phyloP scores from a whole-genome alignment of 371 early-diverging fungal species.

The Basidiobolus meristosporus region DNA sequence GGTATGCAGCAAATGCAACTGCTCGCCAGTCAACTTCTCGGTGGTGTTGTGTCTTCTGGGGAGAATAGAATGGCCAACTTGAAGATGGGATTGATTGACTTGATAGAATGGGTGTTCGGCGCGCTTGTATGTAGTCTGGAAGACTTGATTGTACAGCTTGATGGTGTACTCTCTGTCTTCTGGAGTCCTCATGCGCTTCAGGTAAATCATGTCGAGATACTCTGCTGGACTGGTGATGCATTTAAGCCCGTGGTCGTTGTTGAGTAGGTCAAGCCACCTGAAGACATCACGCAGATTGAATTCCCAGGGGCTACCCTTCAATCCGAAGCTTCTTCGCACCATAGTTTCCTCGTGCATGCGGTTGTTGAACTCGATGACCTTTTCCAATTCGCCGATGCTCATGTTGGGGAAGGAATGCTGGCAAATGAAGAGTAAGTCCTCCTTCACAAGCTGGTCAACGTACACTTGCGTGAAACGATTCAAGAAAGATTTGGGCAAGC shows the following conservation, averaged over 20 bases:
- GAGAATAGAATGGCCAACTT: constrained; percentile 50
- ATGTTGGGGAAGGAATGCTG: constrained; percentile 42
- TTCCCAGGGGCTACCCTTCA: constrained; percentile 90
- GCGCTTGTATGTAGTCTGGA: constrained; percentile 22
- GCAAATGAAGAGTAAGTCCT: constrained; percentile 66
- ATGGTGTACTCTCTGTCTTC: constrained; percentile 54
- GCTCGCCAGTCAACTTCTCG: constrained; percentile 15
- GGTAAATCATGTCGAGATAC: constrained; percentile 60
- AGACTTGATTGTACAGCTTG: constrained; percentile 39
- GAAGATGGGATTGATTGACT: constrained; percentile 15
- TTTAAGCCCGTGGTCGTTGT: constrained; percentile 12
- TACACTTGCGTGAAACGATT: constrained; percentile 95
- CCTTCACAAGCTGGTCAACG: constrained; percentile 58
- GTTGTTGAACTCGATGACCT: constrained; percentile 79
- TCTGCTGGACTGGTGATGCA: constrained; percentile 33
- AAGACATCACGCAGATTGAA: constrained; percentile 93
- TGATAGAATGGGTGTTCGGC: constrained; percentile 18
- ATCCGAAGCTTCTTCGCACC: constrained; percentile 58
- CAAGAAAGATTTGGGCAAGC: constrained; percentile 94
- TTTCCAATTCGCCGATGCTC: constrained; percentile 17
- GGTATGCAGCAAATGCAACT: constrained; percentile 38
- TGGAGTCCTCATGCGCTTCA: constrained; percentile 72
- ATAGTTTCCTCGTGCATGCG: constrained; percentile 71
- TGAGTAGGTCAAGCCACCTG: constrained; percentile 79
- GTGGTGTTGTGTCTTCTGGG: constrained; percentile 16